These are phyloP conservation scores for Pythium biforme DNA, from an alignment of 352 stramenopile genomes.

Conservation along the genomic window DNA sequence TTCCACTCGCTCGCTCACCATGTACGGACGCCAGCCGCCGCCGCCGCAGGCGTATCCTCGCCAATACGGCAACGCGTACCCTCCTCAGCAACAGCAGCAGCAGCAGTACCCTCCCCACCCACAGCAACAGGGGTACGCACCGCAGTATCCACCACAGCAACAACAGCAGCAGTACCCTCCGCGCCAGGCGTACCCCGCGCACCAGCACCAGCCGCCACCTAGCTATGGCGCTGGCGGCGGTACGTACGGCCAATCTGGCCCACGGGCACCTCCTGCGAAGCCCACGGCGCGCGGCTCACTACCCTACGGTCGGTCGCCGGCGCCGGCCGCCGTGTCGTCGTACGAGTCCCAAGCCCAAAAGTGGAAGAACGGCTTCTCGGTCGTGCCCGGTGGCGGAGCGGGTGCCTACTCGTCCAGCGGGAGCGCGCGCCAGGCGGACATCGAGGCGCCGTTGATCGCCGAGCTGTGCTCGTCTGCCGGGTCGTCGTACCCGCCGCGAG, in stretches of 20 bases:
- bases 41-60: slow-evolving; percentile 14
- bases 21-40: slow-evolving; percentile 26
- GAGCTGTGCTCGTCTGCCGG: slow-evolving; percentile 79
- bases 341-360: slow-evolving; percentile 74
- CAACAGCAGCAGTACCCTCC: slow-evolving; percentile 11
- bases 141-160: slow-evolving; percentile 14
- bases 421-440: slow-evolving; percentile 38
- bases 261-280: background rate
- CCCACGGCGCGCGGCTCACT: slow-evolving; percentile 2
- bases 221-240: slow-evolving; percentile 9
- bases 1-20: slow-evolving; percentile 1
- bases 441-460: slow-evolving; percentile 67
- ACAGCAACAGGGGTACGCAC: background rate
- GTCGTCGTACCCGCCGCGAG: slow-evolving; percentile 78
- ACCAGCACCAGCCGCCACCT: slow-evolving; percentile 2
- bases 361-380: slow-evolving; percentile 77
- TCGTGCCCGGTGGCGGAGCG: slow-evolving; percentile 13
- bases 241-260: slow-evolving; percentile 3
- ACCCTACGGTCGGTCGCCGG: background rate
- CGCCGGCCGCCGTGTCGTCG: slow-evolving; percentile 38
- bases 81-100: slow-evolving; percentile 3
- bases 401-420: background rate
- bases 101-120: slow-evolving; percentile 1
- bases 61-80: slow-evolving; percentile 15
- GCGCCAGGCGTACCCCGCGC: slow-evolving; percentile 1